phyloP scores from a whole-genome alignment of 202 grass and related monocot species.

The Carex arenaria region DNA sequence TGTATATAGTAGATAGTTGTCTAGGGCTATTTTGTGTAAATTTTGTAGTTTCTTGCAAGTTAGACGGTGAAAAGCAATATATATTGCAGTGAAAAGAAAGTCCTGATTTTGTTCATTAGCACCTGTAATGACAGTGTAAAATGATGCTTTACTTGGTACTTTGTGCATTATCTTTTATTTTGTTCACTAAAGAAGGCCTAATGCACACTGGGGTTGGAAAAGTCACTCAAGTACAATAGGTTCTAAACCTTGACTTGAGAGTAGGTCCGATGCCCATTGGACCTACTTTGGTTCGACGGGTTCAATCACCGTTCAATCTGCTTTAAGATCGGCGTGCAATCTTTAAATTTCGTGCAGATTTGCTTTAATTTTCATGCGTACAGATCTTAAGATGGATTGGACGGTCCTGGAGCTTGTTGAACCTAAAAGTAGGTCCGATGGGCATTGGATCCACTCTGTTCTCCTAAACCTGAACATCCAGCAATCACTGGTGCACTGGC shows the following conservation, averaged over 20 bases:
- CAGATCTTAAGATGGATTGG: too few species aligned
- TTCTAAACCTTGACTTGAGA: neutral
- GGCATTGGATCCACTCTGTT: too few species aligned
- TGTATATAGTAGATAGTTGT: constrained; percentile 17
- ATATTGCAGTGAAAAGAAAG: neutral
- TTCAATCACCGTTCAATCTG: too few species aligned
- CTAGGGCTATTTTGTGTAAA: constrained; percentile 16
- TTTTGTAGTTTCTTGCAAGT: constrained; percentile 12
- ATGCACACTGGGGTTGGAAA: neutral
- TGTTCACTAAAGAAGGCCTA: neutral
- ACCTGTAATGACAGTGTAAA: neutral
- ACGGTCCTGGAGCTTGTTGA: too few species aligned
- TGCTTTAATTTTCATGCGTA: too few species aligned
- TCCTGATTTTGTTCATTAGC: neutral
- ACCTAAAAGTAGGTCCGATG: too few species aligned
- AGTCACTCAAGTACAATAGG: neutral
- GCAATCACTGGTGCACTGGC: too few species aligned
- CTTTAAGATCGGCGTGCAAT: too few species aligned
- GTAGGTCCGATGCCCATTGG: too few species aligned
- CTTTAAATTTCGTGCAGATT: too few species aligned
- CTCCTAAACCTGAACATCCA: too few species aligned
- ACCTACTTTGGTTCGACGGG: too few species aligned
- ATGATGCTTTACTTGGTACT: neutral
- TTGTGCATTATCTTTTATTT: neutral
- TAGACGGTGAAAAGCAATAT: neutral